phyloP scores from a whole-genome alignment of 1,284 basidiomycete species.

The Puccinia triticina region DNA sequence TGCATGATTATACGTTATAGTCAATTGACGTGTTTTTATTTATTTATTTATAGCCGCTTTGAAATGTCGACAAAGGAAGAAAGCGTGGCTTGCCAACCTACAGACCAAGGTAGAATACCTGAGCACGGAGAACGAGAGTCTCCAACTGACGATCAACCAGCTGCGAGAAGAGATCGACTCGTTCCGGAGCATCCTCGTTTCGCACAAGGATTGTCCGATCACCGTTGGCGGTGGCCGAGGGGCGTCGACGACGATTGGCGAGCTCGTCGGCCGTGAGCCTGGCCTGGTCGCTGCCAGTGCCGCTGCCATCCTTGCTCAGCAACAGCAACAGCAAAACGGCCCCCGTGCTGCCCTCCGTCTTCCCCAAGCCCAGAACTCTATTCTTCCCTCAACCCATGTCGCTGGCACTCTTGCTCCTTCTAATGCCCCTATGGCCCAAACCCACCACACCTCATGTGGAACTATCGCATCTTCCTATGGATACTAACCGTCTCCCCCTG shows the following conservation, averaged over 20 bases:
- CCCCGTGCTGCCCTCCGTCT: conserved; percentile 1
- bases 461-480: conserved; percentile 24
- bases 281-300: conserved; percentile 25
- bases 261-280: conserved; percentile 26
- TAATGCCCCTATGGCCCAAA: conserved; percentile 2
- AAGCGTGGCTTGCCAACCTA: conserved; percentile 90
- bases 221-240: conserved; percentile 25
- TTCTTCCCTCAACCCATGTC: background rate
- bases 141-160: conserved; percentile 66
- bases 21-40: conserved; percentile 2
- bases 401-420: background rate
- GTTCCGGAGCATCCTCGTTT: conserved; percentile 63
- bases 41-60: conserved; percentile 72
- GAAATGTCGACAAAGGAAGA: conserved; percentile 98
- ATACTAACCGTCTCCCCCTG: background rate
- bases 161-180: conserved; percentile 67
- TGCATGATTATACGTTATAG: background rate
- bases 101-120: conserved; percentile 92
- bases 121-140: conserved; percentile 88
- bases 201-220: conserved; percentile 57
- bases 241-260: conserved; percentile 32
- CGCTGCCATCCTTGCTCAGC: conserved; percentile 31
- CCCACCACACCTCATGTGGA: conserved; percentile 12
- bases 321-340: conserved; percentile 30
- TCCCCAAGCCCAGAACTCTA: background rate